Percentiles rank a stretch among this genome's conserved stretches.
Conservation (phyloP, 371 early-diverging fungal genomes). For the Mortierella polycephala region DNA sequence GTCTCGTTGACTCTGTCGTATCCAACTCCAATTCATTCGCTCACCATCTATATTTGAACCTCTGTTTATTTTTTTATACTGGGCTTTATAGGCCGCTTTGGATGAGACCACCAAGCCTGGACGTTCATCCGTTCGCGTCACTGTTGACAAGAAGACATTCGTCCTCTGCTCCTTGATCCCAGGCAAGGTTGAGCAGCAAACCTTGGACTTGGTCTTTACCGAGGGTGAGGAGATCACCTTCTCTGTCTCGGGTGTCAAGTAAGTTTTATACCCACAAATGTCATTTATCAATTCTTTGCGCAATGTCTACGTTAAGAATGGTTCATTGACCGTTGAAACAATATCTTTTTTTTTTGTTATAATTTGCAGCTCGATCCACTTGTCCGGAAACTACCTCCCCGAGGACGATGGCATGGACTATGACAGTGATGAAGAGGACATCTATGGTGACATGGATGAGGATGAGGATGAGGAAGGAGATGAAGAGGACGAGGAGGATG, state of each 20-base stretch:
- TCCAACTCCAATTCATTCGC: not conserved
- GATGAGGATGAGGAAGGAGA: constrained; percentile 60
- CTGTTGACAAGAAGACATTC: constrained; percentile 77
- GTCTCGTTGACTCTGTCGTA: not conserved
- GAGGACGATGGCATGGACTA: constrained; percentile 58
- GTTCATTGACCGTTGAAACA: not conserved
- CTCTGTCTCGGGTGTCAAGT: constrained; percentile 66
- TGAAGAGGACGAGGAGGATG: constrained; percentile 60
- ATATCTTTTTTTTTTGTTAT: not conserved
- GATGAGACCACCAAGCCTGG: constrained; percentile 62
- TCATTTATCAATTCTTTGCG: not conserved
- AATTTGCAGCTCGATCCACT: constrained; percentile 61
- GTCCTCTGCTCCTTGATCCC: constrained; percentile 83
- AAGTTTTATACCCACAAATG: not conserved
- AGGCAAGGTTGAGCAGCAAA: constrained; percentile 77
- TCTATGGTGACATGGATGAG: constrained; percentile 57
- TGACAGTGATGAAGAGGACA: constrained; percentile 58
- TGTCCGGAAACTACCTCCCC: constrained; percentile 82
- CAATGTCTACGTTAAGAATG: not conserved
- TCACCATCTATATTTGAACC: not conserved
- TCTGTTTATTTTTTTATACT: not conserved
- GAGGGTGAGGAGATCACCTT: constrained; percentile 86
- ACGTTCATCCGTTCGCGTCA: constrained; percentile 75
- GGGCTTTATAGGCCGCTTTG: constrained; percentile 77
- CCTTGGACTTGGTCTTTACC: constrained; percentile 75